phyloP scores from a whole-genome alignment of 805 yeast species.

The Metschnikowia peoriensis region DNA sequence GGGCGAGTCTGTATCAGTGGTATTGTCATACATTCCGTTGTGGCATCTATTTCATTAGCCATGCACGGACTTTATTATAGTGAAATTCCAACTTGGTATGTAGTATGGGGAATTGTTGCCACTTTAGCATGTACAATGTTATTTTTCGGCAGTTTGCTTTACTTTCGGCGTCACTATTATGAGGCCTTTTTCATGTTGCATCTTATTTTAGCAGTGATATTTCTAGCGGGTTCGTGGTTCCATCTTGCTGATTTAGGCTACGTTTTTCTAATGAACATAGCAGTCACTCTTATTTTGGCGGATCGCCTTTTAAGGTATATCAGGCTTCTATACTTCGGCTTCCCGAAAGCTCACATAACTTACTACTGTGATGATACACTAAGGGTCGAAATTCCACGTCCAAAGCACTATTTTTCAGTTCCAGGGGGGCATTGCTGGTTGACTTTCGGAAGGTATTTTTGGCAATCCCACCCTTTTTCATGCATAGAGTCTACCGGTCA shows the following conservation, averaged over 20 bases:
- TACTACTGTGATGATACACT: slow-evolving; percentile 43
- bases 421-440: slow-evolving; percentile 61
- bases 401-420: slow-evolving; percentile 44
- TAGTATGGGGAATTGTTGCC: slow-evolving; percentile 33
- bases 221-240: slow-evolving; percentile 53
- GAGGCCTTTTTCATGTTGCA: slow-evolving; percentile 51
- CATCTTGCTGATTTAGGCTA: slow-evolving; percentile 51
- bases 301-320: slow-evolving; percentile 38
- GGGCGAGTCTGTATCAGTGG: slow-evolving; percentile 50
- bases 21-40: slow-evolving; percentile 48
- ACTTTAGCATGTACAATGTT: slow-evolving; percentile 32
- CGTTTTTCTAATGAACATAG: slow-evolving; percentile 32
- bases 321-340: slow-evolving; percentile 34
- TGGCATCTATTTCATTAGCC: slow-evolving; percentile 19
- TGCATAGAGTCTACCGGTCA: slow-evolving; percentile 40
- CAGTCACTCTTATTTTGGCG: slow-evolving; percentile 36
- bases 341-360: slow-evolving; percentile 32
- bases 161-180: slow-evolving; percentile 51
- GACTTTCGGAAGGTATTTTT: slow-evolving; percentile 50
- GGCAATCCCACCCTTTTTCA: slow-evolving; percentile 77
- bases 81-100: slow-evolving; percentile 14
- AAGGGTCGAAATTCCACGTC: slow-evolving; percentile 46
- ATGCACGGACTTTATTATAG: neutral
- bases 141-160: slow-evolving; percentile 46
- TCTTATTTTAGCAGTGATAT: slow-evolving; percentile 38